Conservation (phyloP, 352 stramenopile genomes). For the Phytopythium delawarense region DNA sequence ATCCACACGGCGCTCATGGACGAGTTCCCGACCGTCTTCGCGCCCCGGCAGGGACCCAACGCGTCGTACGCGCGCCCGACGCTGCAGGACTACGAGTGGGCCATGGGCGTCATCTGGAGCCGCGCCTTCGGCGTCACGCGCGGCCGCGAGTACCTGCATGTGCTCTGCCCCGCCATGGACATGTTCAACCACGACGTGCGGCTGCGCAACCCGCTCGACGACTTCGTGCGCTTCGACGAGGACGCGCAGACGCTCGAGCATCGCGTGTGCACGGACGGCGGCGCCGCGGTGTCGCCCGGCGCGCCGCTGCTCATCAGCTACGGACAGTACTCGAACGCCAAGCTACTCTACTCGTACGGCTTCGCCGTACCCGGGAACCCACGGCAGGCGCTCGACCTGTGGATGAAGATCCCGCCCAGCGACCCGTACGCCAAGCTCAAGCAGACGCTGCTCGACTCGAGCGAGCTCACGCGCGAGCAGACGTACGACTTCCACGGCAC, state of each 20-base stretch:
- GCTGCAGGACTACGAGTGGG: constrained; percentile 62
- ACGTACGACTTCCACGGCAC: constrained; percentile 75
- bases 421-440: constrained; percentile 60
- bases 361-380: constrained; percentile 46
- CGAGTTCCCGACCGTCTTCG: constrained; percentile 27
- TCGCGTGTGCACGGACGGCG: constrained; percentile 23
- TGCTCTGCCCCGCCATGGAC: constrained; percentile 66
- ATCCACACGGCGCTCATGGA: constrained; percentile 45
- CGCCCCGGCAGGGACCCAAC: constrained; percentile 20
- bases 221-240: constrained; percentile 49
- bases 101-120: constrained; percentile 74
- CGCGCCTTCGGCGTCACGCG: constrained; percentile 58
- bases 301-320: constrained; percentile 59
- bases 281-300: constrained; percentile 19
- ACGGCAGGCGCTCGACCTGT: constrained; percentile 57
- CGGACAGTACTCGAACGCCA: constrained; percentile 72
- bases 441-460: constrained; percentile 51
- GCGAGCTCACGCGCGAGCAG: constrained; percentile 49
- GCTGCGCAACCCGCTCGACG: constrained; percentile 36
- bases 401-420: constrained; percentile 53
- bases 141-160: constrained; percentile 33
- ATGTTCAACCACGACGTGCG: constrained; percentile 74
- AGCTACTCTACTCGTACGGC: constrained; percentile 76
- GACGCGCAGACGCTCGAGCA: constrained; percentile 41
- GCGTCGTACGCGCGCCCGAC: constrained; percentile 34